phyloP scores from a whole-genome alignment of 805 yeast species.

The Kodamaea restingae region DNA sequence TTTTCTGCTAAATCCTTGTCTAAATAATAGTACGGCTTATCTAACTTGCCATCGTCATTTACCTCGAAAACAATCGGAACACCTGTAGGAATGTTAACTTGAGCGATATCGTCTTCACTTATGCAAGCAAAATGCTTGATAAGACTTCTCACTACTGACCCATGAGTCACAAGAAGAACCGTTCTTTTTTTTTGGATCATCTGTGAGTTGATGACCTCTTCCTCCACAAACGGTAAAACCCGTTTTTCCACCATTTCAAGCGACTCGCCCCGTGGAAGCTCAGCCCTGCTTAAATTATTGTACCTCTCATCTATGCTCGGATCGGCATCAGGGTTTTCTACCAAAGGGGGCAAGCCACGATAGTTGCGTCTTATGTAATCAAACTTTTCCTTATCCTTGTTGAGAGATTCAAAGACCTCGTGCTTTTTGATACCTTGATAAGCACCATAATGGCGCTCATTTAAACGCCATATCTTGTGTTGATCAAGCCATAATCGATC shows the following conservation, averaged over 20 bases:
- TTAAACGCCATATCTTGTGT: slow-evolving; percentile 38
- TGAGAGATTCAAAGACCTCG: slow-evolving; percentile 32
- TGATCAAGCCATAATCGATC: slow-evolving; percentile 35
- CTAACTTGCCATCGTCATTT: slow-evolving; percentile 24
- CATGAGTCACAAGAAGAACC: slow-evolving; percentile 40
- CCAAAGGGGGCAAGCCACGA: slow-evolving; percentile 35
- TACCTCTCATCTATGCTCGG: slow-evolving; percentile 35
- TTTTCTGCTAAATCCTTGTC: slow-evolving; percentile 37
- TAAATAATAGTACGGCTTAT: slow-evolving; percentile 33
- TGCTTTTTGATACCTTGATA: slow-evolving; percentile 40
- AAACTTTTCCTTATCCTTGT: slow-evolving; percentile 29
- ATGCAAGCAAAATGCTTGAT: slow-evolving; percentile 35
- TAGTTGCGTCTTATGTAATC: slow-evolving; percentile 36
- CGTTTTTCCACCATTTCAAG: slow-evolving; percentile 37
- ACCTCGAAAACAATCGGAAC: slow-evolving; percentile 42
- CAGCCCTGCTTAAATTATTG: slow-evolving; percentile 16
- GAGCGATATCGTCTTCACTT: slow-evolving; percentile 35
- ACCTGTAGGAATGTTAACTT: slow-evolving; percentile 43
- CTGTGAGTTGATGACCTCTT: slow-evolving; percentile 24
- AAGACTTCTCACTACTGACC: slow-evolving; percentile 39
- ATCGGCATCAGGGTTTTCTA: slow-evolving; percentile 22
- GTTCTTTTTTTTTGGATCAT: slow-evolving; percentile 23
- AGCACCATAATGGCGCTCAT: slow-evolving; percentile 43
- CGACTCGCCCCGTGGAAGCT: slow-evolving; percentile 38
- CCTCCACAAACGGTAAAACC: slow-evolving; percentile 32